A percentile compares a stretch with the other conserved stretches of the same genome.
phyloP scores from a whole-genome alignment of 768 basidiomycete species.

The Rhodocollybia butyracea region DNA sequence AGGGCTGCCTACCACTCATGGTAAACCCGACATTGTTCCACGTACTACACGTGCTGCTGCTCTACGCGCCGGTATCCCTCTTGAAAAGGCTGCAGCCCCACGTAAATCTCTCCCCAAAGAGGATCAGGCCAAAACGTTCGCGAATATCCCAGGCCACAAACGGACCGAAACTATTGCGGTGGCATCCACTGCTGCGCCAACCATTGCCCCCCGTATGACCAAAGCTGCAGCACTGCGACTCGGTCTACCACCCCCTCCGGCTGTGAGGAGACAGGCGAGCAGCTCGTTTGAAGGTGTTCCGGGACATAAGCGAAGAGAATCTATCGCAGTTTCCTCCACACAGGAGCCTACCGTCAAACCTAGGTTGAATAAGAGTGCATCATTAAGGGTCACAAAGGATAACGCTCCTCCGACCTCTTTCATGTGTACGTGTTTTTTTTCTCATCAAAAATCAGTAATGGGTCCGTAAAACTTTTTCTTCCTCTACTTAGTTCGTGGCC shows the following conservation, averaged over 20 bases:
- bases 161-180: constrained; percentile 64
- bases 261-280: constrained; percentile 33
- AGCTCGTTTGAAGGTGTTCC: constrained; percentile 76
- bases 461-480: not conserved
- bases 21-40: constrained; percentile 67
- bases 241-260: constrained; percentile 43
- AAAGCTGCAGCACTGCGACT: constrained; percentile 69
- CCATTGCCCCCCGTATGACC: constrained; percentile 71
- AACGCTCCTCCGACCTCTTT: constrained; percentile 62
- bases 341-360: constrained; percentile 66
- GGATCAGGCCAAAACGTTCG: constrained; percentile 59
- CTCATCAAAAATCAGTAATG: not conserved
- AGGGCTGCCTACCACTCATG: constrained; percentile 56
- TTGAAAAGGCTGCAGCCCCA: constrained; percentile 43
- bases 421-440: constrained; percentile 53
- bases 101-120: constrained; percentile 61
- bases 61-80: constrained; percentile 58
- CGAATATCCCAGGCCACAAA: constrained; percentile 81
- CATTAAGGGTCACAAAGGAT: constrained; percentile 60
- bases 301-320: constrained; percentile 79
- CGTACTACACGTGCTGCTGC: constrained; percentile 74
- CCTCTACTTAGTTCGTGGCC: constrained; percentile 47
- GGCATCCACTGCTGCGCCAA: constrained; percentile 71
- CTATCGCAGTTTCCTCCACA: constrained; percentile 66
- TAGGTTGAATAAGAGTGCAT: constrained; percentile 76